These are phyloP conservation scores for Entoloma clypeatum DNA, from an alignment of 1,284 basidiomycete species.

Conservation along the genomic window DNA sequence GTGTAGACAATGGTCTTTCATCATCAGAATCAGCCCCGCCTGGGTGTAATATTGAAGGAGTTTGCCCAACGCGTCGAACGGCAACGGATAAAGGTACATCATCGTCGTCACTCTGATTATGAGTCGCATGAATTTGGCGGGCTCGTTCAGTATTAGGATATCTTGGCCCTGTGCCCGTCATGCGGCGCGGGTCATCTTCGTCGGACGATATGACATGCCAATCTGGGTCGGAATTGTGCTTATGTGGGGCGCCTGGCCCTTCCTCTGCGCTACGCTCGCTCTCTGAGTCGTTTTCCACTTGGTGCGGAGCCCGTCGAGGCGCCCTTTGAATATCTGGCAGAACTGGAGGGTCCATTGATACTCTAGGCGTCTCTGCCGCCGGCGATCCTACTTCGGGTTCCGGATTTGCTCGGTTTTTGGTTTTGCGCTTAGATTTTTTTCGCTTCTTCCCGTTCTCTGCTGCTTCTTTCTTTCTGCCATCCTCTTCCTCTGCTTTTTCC, in stretches of 20 bases:
- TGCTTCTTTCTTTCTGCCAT: constrained; percentile 42
- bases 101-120: constrained; percentile 73
- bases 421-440: constrained; percentile 43
- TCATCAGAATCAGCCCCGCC: constrained; percentile 57
- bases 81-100: constrained; percentile 70
- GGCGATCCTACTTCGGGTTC: constrained; percentile 13
- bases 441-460: constrained; percentile 44
- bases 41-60: constrained; percentile 30
- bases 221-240: constrained; percentile 22
- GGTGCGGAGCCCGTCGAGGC: constrained; percentile 39
- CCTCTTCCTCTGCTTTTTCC: constrained; percentile 53
- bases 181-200: constrained; percentile 52
- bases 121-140: constrained; percentile 26
- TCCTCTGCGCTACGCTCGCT: constrained; percentile 46
- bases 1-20: constrained; percentile 63
- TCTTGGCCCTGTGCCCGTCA: constrained; percentile 51
- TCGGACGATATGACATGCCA: constrained; percentile 66
- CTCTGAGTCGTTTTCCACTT: constrained; percentile 49
- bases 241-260: constrained; percentile 4
- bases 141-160: constrained; percentile 34
- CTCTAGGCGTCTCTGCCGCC: constrained; percentile 19
- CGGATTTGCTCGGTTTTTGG: constrained; percentile 29
- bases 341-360: constrained; percentile 47
- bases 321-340: constrained; percentile 54
- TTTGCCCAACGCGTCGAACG: constrained; percentile 46